Evolutionary conservation across 2,329 filamentous ascomycete genomes (phyloP).

Genomic region (Scortechinia acanthostroma): DNA sequence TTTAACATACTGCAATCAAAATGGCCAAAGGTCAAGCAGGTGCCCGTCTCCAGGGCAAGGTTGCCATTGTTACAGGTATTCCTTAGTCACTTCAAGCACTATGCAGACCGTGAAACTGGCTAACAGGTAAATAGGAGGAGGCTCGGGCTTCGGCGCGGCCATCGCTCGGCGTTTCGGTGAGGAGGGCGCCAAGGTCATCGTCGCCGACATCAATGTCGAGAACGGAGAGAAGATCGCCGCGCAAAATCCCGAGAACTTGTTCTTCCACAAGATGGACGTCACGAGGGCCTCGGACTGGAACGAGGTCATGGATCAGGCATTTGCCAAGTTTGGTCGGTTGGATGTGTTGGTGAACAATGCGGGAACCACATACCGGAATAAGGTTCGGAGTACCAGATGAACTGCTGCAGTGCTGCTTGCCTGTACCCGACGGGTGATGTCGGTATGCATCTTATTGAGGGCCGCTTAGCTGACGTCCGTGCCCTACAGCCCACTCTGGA

Average conservation of each 20-base stretch:
- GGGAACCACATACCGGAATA: constrained; percentile 15
- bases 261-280: constrained; percentile 23
- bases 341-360: constrained; percentile 9
- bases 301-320: constrained; percentile 5
- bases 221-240: constrained; percentile 20
- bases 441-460: constrained; percentile 5
- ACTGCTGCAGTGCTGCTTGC: too few relatives aligned
- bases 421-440: constrained; percentile 4
- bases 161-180: constrained; percentile 21
- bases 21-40: background rate
- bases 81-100: background rate
- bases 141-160: constrained; percentile 30
- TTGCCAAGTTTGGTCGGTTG: constrained; percentile 5
- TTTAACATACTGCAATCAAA: background rate
- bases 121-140: constrained; percentile 20
- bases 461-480: constrained; percentile 9
- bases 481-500: constrained; percentile 24
- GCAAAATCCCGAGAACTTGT: constrained; percentile 14
- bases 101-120: background rate
- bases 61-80: constrained; percentile 33
- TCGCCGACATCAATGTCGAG: constrained; percentile 27
- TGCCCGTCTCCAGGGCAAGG: constrained; percentile 27
- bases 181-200: constrained; percentile 18
- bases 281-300: constrained; percentile 21
- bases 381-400: constrained; percentile 17